Base-by-base conservation (phyloP, 169 alveolate species). In the Eimeria falciformis region DNA sequence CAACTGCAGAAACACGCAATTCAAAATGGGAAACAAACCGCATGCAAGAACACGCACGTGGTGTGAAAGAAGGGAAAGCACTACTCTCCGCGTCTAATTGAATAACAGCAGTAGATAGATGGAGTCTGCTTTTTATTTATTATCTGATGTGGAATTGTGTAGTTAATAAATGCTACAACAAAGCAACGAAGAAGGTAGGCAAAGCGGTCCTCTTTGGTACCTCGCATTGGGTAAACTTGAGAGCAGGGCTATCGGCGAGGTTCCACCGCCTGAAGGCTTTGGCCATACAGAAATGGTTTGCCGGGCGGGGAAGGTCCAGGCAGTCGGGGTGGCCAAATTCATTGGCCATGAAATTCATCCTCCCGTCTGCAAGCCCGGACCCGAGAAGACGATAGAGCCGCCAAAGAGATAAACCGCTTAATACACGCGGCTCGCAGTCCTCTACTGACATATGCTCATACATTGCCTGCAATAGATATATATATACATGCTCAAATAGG, bases 271-370 rank as follows among this genome's bases (percentile, higher is more conserved):
- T 79, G 89, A 95, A 91, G 66, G 94, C 91, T 69, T 89, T 83
- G 23, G 93, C 94, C 77, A 87, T 84, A 91, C 96, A 95, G 95
- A 95, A 95, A 40, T 92, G 93, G 62, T 96, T 96, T 73, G 93
- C 96, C 2, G 95, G 95, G 29, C 96, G 94, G 50, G 98, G 98
- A 46, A 95, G 83, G 91, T 96, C 98, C 17, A 96, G 94, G 69
- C 96, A 93, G 87, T 96, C 98, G 23, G 98, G 98, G 69, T 96
- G 96, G 1, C 96, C 98, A 82, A 96, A 95, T 91, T 96, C 98
- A 62, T 95, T 94, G 91, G 96, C 98, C 97, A 94, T 94, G 95
- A 95, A 94, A 81, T 81, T 92, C 91, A 95, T 55, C 73, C 94
- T 93, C 37, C 96, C 98, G 83, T 95, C 96, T 23, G 94, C 96